phyloP scores from a whole-genome alignment of 352 stramenopile species.

The Blastocystis sp. region DNA sequence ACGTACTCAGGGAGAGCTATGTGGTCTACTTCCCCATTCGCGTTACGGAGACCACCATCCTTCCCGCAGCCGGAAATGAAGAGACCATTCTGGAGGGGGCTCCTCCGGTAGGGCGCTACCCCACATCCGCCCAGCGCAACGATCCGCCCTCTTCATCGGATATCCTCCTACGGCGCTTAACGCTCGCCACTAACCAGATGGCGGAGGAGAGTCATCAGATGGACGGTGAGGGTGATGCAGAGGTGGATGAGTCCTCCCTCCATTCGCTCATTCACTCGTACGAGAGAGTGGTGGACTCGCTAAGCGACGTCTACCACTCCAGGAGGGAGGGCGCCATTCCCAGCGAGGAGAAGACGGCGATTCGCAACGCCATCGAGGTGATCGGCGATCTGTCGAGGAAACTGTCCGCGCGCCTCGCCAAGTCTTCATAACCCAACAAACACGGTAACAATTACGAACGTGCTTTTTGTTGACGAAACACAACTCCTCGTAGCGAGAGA shows the following conservation, averaged over 20 bases:
- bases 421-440: slow-evolving; percentile 9
- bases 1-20: background rate
- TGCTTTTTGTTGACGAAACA: slow-evolving; percentile 63
- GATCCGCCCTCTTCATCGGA: background rate
- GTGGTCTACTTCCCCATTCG: slow-evolving; percentile 54
- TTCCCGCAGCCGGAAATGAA: background rate
- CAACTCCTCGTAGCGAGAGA: slow-evolving; percentile 42
- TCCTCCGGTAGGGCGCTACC: slow-evolving; percentile 27
- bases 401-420: background rate
- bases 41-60: slow-evolving; percentile 16
- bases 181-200: background rate
- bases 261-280: slow-evolving; percentile 45
- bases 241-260: slow-evolving; percentile 5
- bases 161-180: background rate
- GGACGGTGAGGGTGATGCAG: background rate
- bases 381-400: background rate
- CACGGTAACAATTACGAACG: slow-evolving; percentile 51
- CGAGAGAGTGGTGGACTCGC: background rate
- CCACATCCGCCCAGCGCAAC: background rate
- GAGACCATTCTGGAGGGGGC: slow-evolving; percentile 4
- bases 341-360: background rate
- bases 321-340: background rate
- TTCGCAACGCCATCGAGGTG: background rate
- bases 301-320: slow-evolving; percentile 37
- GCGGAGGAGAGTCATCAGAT: background rate